A percentile compares a stretch with the other conserved stretches of the same genome.
Evolutionary conservation across 2,329 filamentous ascomycete genomes (phyloP).

Genomic region (Lachnellula suecica): DNA sequence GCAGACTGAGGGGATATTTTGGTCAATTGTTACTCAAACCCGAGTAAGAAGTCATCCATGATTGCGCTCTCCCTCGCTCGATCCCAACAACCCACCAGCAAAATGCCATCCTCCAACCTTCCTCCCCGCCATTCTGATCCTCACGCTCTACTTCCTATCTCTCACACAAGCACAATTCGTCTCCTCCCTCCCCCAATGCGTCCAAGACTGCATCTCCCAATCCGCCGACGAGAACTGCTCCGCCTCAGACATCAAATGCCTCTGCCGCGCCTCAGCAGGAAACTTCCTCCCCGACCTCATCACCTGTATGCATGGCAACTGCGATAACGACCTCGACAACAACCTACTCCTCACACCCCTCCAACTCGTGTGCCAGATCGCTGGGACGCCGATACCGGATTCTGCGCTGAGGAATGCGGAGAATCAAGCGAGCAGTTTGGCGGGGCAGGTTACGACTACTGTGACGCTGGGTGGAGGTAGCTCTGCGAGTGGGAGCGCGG

Average conservation of each 20-base stretch:
- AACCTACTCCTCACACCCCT: constrained; percentile 35
- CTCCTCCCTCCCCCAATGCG: constrained; percentile 31
- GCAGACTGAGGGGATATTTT: background rate
- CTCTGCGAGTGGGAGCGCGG: constrained; percentile 10
- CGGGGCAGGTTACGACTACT: constrained; percentile 20
- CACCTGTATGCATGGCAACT: constrained; percentile 40
- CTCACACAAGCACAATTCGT: constrained; percentile 28
- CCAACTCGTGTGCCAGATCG: constrained; percentile 33
- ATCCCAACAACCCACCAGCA: too few relatives aligned
- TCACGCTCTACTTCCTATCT: constrained; percentile 15
- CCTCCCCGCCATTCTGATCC: constrained; percentile 1
- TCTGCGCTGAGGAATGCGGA: constrained; percentile 35
- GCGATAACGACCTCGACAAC: constrained; percentile 34
- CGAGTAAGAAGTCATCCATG: constrained; percentile 7
- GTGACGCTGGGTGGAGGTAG: constrained; percentile 12
- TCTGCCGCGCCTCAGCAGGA: constrained; percentile 36
- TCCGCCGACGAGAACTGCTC: constrained; percentile 33
- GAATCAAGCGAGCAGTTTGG: constrained; percentile 21
- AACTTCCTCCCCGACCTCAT: constrained; percentile 38
- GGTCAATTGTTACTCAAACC: background rate
- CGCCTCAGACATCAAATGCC: constrained; percentile 33
- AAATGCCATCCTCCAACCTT: constrained; percentile 7
- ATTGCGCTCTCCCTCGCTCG: too few relatives aligned
- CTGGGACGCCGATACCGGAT: constrained; percentile 31
- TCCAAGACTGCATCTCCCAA: constrained; percentile 36